Evolutionary conservation across 2,329 filamentous ascomycete genomes (phyloP).

Genomic region (Lachnellula suecica): DNA sequence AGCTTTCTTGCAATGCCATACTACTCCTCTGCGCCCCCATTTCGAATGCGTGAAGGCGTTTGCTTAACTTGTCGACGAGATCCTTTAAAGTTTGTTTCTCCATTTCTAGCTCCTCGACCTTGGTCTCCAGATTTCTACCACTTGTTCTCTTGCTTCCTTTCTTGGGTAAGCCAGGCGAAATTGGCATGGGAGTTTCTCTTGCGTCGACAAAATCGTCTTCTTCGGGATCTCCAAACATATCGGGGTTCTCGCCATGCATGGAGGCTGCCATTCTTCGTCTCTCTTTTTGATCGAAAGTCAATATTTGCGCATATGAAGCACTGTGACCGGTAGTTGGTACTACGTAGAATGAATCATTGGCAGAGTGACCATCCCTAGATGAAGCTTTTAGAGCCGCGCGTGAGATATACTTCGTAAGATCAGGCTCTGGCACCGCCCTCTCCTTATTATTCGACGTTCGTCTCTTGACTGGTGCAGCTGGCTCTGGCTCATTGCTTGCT

Average conservation of each 20-base stretch:
- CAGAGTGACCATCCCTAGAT: conserved; percentile 63
- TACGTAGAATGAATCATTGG: conserved; percentile 84
- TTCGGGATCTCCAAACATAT: conserved; percentile 48
- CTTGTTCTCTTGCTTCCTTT: conserved; percentile 38
- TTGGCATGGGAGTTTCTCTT: conserved; percentile 56
- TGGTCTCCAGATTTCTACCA: conserved; percentile 57
- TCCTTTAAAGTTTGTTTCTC: conserved; percentile 86
- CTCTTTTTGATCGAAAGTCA: conserved; percentile 68
- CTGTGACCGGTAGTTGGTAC: conserved; percentile 91
- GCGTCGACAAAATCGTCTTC: conserved; percentile 92
- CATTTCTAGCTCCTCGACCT: conserved; percentile 81
- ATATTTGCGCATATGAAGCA: conserved; percentile 87
- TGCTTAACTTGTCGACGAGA: conserved; percentile 81
- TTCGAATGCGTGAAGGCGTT: conserved; percentile 89
- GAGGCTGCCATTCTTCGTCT: conserved; percentile 58
- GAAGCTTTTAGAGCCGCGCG: conserved; percentile 80
- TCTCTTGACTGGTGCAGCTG: conserved; percentile 37
- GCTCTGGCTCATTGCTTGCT: conserved; percentile 32
- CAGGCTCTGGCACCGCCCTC: conserved; percentile 56
- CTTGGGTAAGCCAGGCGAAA: conserved; percentile 39
- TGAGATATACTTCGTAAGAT: conserved; percentile 82
- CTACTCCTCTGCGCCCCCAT: conserved; percentile 86
- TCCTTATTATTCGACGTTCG: conserved; percentile 21
- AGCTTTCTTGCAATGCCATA: conserved; percentile 82
- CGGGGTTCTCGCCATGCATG: conserved; percentile 36